Conservation (phyloP, 371 early-diverging fungal species). For the Massospora cicadina region DNA sequence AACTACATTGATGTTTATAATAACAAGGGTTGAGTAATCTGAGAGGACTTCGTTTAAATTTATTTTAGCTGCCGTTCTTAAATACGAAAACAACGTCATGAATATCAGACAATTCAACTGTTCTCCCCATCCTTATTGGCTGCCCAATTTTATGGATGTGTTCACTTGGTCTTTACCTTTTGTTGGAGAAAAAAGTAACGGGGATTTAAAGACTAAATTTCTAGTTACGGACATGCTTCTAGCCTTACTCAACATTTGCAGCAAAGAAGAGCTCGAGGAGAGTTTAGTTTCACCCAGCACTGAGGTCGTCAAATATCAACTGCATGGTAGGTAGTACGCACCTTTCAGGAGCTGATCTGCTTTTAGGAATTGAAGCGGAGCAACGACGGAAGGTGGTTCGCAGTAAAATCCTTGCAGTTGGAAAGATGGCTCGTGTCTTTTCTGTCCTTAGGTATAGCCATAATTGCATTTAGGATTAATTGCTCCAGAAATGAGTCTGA, state of each 20-base stretch:
- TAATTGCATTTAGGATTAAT: not conserved
- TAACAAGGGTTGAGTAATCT: conserved; percentile 54
- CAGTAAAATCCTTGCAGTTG: conserved; percentile 84
- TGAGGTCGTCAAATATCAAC: not conserved
- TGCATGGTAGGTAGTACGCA: not conserved
- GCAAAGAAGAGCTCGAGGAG: conserved; percentile 49
- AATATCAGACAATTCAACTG: conserved; percentile 66
- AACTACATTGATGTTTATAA: conserved; percentile 95
- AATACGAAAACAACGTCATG: conserved; percentile 93
- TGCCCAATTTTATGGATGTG: conserved; percentile 94
- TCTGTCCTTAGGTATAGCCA: conserved; percentile 45
- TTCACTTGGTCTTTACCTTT: conserved; percentile 97
- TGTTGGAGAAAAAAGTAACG: conserved; percentile 89
- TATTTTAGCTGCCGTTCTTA: conserved; percentile 65
- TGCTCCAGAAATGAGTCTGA: conserved; percentile 57
- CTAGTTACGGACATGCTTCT: conserved; percentile 87
- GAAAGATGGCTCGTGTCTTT: conserved; percentile 76
- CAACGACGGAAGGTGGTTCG: conserved; percentile 54
- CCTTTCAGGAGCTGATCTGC: not conserved
- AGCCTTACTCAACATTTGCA: conserved; percentile 79
- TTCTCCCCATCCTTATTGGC: conserved; percentile 89
- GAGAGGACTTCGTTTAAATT: not conserved
- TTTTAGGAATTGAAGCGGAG: conserved; percentile 27
- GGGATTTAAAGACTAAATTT: not conserved
- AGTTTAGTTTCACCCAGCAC: conserved; percentile 17